Percentiles rank a stretch among this genome's conserved stretches.
Conservation (phyloP, 2,329 filamentous ascomycete species). For the Talaromyces pinophilus region DNA sequence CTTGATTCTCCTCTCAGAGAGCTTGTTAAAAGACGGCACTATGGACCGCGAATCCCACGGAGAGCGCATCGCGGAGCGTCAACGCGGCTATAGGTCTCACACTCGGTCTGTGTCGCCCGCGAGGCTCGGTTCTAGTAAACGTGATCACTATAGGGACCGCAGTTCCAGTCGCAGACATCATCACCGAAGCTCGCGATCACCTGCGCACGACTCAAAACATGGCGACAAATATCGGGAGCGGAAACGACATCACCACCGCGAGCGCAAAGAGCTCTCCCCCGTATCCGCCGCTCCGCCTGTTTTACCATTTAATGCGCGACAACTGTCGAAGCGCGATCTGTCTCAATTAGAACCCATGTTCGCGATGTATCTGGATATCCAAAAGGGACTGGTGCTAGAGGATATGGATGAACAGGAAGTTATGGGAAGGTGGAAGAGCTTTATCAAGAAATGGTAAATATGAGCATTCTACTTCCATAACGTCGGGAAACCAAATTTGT, state of each 20-base stretch:
- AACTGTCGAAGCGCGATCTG: conserved; percentile 70
- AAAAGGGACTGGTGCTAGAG: conserved; percentile 73
- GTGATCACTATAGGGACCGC: conserved; percentile 35
- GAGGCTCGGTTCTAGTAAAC: conserved; percentile 17
- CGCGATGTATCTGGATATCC: conserved; percentile 81
- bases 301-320: conserved; percentile 67
- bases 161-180: conserved; percentile 34
- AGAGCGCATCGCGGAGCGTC: neutral
- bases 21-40: neutral
- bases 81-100: conserved; percentile 11
- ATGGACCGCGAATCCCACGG: conserved; percentile 12
- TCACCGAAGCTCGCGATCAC: conserved; percentile 32
- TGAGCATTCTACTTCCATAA: neutral
- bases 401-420: conserved; percentile 73
- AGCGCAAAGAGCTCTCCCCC: conserved; percentile 16
- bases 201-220: conserved; percentile 1
- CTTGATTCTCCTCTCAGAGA: neutral
- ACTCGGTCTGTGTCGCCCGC: conserved; percentile 22
- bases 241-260: conserved; percentile 20
- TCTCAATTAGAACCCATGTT: conserved; percentile 69
- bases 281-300: conserved; percentile 30
- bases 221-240: conserved; percentile 25
- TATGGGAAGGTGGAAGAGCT: conserved; percentile 89
- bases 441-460: conserved; percentile 77
- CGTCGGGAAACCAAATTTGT: neutral